Evolutionary conservation across 352 stramenopile genomes (phyloP).

Genomic region (Aphanomyces astaci): DNA sequence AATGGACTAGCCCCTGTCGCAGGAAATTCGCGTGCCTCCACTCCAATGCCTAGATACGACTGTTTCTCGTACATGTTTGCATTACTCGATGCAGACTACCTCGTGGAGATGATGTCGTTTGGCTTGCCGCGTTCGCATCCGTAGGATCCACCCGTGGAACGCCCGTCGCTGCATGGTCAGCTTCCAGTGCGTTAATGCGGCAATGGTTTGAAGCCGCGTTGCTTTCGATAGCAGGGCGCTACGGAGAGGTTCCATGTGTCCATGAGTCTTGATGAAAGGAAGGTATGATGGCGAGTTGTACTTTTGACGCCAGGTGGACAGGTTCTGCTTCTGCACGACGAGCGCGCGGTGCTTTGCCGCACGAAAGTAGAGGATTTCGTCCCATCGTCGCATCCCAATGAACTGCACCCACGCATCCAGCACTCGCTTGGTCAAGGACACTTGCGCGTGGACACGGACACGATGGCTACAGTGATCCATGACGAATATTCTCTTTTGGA

Average conservation of each 20-base stretch:
- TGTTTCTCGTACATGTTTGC: not conserved
- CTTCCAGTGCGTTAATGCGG: slow-evolving; percentile 11
- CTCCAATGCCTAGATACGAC: not conserved
- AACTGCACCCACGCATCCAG: slow-evolving; percentile 8
- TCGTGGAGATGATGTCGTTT: slow-evolving; percentile 8
- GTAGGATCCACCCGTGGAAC: not conserved
- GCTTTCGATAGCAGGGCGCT: not conserved
- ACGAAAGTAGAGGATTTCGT: slow-evolving; percentile 3
- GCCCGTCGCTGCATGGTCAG: not conserved
- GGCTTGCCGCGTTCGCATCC: not conserved
- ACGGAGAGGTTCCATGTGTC: not conserved
- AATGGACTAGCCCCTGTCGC: not conserved
- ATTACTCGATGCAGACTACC: not conserved
- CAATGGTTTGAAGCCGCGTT: not conserved
- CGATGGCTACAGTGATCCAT: not conserved
- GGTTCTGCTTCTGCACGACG: not conserved
- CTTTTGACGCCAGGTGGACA: not conserved
- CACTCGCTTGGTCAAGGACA: not conserved
- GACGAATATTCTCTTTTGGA: not conserved
- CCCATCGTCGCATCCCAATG: not conserved
- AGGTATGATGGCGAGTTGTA: not conserved
- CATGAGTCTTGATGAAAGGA: not conserved
- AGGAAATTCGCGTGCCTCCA: slow-evolving; percentile 6
- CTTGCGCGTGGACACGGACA: not conserved
- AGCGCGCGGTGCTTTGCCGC: not conserved